Evolutionary conservation across 352 stramenopile genomes (phyloP).

Genomic region (Proteromonas lacertae): DNA sequence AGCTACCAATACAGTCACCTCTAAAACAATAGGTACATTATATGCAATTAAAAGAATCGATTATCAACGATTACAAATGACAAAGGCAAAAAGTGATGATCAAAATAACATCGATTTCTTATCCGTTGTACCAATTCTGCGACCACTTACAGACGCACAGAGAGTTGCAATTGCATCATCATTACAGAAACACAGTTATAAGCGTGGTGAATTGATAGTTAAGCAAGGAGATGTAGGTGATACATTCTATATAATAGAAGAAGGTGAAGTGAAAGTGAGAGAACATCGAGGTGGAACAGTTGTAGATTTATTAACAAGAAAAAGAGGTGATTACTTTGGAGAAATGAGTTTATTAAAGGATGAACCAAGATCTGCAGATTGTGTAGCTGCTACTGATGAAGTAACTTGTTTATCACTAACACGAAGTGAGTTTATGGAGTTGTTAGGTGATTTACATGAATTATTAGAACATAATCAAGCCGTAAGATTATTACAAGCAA

Average conservation of each 20-base stretch:
- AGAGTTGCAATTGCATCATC: not conserved
- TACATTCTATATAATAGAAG: conserved; percentile 1
- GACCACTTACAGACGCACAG: no score
- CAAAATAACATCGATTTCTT: no score
- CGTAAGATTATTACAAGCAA: conserved; percentile 42
- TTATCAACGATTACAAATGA: no score
- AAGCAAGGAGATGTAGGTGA: conserved; percentile 1
- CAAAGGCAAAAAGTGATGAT: no score
- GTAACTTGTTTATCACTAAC: conserved; percentile 3
- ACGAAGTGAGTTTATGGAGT: conserved; percentile 3
- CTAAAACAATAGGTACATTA: no score
- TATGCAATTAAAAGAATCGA: no score
- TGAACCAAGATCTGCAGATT: not conserved
- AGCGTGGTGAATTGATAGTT: not conserved
- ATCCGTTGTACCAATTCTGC: no score
- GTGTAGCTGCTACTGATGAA: not conserved
- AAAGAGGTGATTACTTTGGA: not conserved
- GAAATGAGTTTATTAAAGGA: not conserved
- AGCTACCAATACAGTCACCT: no score
- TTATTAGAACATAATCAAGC: conserved; percentile 61
- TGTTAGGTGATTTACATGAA: conserved; percentile 14
- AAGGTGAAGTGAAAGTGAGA: not conserved
- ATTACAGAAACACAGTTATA: not conserved
- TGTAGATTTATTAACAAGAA: not conserved
- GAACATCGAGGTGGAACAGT: not conserved